A percentile compares a stretch with the other conserved stretches of the same genome.
Conservation (phyloP, 169 alveolate species). For the Amoebophrya sp. region DNA sequence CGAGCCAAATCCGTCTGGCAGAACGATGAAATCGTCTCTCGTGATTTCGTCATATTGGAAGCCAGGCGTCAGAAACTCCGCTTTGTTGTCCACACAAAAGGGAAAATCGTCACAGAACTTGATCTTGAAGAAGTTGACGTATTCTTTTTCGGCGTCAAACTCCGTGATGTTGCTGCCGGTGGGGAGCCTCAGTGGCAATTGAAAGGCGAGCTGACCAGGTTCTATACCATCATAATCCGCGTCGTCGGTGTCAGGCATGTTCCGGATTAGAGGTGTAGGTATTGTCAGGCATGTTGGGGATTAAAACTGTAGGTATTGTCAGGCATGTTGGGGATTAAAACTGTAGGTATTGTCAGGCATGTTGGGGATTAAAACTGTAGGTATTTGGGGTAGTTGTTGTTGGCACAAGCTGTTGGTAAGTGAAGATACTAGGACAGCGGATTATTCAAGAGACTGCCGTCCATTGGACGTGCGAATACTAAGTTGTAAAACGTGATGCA, state of each 20-base stretch:
- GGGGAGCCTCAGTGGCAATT: background rate
- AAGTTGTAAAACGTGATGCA: too few relatives aligned
- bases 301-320: too few relatives aligned
- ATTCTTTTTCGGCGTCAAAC: background rate
- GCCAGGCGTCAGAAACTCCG: background rate
- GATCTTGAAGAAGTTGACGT: constrained; percentile 11
- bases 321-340: too few relatives aligned
- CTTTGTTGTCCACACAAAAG: background rate
- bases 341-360: too few relatives aligned
- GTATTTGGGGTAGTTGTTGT: too few relatives aligned
- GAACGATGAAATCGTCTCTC: constrained; percentile 1
- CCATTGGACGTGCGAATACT: too few relatives aligned
- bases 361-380: too few relatives aligned
- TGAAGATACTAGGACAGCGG: too few relatives aligned
- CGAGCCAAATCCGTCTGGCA: background rate
- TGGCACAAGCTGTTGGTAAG: too few relatives aligned
- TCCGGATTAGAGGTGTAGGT: too few relatives aligned
- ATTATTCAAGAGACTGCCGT: too few relatives aligned
- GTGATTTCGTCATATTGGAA: background rate
- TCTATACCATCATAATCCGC: background rate
- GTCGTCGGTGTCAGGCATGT: background rate
- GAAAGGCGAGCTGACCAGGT: background rate
- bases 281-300: too few relatives aligned
- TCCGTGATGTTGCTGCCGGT: background rate
- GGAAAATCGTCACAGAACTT: background rate